These are phyloP conservation scores for Talaromyces sp. DNA, from an alignment of 2,329 filamentous ascomycete species.

Conservation along the genomic window DNA sequence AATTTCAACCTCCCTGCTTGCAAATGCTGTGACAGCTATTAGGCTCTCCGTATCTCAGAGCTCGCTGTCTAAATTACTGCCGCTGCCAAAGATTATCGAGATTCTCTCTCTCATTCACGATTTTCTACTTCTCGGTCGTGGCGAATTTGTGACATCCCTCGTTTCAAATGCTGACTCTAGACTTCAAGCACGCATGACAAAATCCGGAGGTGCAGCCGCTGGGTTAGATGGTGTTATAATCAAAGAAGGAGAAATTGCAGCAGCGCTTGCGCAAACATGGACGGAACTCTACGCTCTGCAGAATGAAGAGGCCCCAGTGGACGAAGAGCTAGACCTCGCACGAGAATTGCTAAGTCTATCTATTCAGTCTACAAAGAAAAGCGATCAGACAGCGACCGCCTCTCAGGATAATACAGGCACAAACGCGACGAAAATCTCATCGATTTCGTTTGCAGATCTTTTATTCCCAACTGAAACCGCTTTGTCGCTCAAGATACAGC, in stretches of 20 bases:
- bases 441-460: constrained; percentile 66
- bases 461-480: constrained; percentile 73
- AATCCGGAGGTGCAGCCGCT: constrained; percentile 47
- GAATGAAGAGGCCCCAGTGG: constrained; percentile 69
- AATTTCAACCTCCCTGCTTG: constrained; percentile 67
- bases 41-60: constrained; percentile 79
- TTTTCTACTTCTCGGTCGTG: constrained; percentile 81
- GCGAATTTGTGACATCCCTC: constrained; percentile 86
- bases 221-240: constrained; percentile 63
- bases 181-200: constrained; percentile 68
- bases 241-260: constrained; percentile 81
- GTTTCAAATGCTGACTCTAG: constrained; percentile 81
- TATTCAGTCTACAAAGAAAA: constrained; percentile 34
- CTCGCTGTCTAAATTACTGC: constrained; percentile 76
- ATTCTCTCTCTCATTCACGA: constrained; percentile 74
- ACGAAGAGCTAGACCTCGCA: constrained; percentile 79
- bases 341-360: constrained; percentile 69
- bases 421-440: constrained; percentile 39
- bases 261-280: constrained; percentile 75
- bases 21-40: constrained; percentile 70
- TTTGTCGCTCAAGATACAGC: constrained; percentile 68
- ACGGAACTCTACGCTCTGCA: constrained; percentile 73
- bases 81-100: constrained; percentile 71
- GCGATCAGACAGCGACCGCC: constrained; percentile 27
- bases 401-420: constrained; percentile 22